A percentile compares a stretch with the other conserved stretches of the same genome.
Evolutionary conservation across 371 early-diverging fungal genomes (phyloP).

Genomic region (Mucor circinelloides): DNA sequence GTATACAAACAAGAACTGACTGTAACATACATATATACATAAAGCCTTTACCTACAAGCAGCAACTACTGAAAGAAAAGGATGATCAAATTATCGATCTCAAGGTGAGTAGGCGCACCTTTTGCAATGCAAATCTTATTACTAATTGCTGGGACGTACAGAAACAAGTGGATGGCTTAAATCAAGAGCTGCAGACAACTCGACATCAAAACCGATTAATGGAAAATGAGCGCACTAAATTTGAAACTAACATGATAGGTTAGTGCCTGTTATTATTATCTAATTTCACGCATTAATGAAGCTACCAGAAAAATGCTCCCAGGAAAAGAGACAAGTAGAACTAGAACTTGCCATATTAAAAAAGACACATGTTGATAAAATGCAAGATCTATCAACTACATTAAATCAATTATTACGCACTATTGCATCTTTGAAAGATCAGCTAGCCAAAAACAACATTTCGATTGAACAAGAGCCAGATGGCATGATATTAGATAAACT

Average conservation of each 20-base stretch:
- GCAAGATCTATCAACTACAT: slow-evolving; percentile 27
- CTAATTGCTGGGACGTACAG: slow-evolving; percentile 4
- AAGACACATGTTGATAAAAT: slow-evolving; percentile 39
- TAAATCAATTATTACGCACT: slow-evolving; percentile 29
- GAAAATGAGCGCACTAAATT: slow-evolving; percentile 40
- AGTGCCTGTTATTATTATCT: neutral
- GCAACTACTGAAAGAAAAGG: slow-evolving; percentile 23
- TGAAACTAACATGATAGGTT: slow-evolving; percentile 35
- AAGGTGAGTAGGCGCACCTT: slow-evolving; percentile 6
- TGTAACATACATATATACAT: neutral
- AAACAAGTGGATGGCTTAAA: slow-evolving; percentile 8
- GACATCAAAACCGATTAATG: slow-evolving; percentile 35
- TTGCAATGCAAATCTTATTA: neutral
- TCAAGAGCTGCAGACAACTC: slow-evolving; percentile 21
- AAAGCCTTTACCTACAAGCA: neutral
- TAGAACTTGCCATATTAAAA: slow-evolving; percentile 37
- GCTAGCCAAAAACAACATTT: slow-evolving; percentile 25
- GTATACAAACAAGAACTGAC: neutral
- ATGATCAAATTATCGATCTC: slow-evolving; percentile 18
- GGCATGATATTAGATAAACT: neutral
- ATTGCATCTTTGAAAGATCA: slow-evolving; percentile 21
- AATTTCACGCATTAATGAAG: neutral
- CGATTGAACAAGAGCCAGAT: slow-evolving; percentile 18
- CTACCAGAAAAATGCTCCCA: slow-evolving; percentile 35
- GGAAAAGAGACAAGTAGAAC: slow-evolving; percentile 28